Evolutionary conservation across 306 rosid species (phyloP).

Genomic region (Prunus mume): DNA sequence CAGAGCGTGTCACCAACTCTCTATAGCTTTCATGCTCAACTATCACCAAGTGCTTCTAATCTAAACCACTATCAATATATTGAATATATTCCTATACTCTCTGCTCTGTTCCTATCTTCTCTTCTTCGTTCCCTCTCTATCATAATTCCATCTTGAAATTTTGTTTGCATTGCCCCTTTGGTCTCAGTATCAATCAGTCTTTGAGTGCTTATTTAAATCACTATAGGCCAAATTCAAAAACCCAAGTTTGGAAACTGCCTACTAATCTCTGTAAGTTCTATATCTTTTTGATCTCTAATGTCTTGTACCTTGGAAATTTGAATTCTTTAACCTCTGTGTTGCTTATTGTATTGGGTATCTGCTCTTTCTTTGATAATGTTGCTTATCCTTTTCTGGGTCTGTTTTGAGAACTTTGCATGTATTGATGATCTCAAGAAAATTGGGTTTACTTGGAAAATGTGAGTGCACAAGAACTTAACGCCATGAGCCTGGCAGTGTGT

Average conservation of each 20-base stretch:
- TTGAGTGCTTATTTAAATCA: slow-evolving; percentile 9
- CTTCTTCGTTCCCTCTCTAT: slow-evolving; percentile 15
- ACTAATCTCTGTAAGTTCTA: slow-evolving; percentile 17
- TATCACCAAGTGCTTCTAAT: slow-evolving; percentile 43
- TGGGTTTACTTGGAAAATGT: not conserved
- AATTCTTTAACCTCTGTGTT: slow-evolving; percentile 6
- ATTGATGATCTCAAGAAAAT: not conserved
- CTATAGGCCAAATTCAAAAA: slow-evolving; percentile 14
- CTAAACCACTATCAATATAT: slow-evolving; percentile 39
- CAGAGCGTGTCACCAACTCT: slow-evolving; percentile 55
- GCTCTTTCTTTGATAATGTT: slow-evolving; percentile 12
- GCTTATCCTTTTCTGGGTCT: slow-evolving; percentile 23
- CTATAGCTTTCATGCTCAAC: slow-evolving; percentile 47
- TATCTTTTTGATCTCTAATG: slow-evolving; percentile 15
- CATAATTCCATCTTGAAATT: slow-evolving; percentile 31
- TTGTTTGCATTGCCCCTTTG: slow-evolving; percentile 3
- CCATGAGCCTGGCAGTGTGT: not conserved
- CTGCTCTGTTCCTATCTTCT: not conserved
- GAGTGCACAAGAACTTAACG: not conserved
- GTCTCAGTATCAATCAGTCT: slow-evolving; percentile 9
- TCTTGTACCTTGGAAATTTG: slow-evolving; percentile 13
- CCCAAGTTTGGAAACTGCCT: slow-evolving; percentile 33
- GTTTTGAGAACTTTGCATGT: not conserved
- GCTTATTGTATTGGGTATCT: slow-evolving; percentile 26
- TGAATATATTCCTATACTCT: slow-evolving; percentile 23